These are phyloP conservation scores for Harrya chromipes DNA, from an alignment of 768 basidiomycete species.

Conservation along the genomic window DNA sequence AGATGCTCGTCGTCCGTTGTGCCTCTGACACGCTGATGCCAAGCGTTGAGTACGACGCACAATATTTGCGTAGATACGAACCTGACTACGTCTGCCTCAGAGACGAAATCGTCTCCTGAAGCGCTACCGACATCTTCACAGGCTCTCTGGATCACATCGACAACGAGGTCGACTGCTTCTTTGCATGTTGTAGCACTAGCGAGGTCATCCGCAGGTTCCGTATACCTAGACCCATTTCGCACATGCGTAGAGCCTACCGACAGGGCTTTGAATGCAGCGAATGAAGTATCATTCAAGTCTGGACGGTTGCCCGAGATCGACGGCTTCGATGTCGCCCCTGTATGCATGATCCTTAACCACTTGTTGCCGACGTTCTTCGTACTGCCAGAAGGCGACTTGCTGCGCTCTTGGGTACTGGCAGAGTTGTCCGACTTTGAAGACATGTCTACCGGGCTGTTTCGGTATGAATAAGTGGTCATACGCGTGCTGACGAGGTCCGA, in stretches of 20 bases:
- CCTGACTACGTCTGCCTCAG: constrained; percentile 77
- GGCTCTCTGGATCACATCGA: constrained; percentile 63
- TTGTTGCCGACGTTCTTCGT: constrained; percentile 8
- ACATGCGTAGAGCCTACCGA: constrained; percentile 61
- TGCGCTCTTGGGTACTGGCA: neutral
- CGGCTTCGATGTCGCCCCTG: constrained; percentile 20
- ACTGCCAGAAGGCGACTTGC: neutral
- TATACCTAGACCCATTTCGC: constrained; percentile 43
- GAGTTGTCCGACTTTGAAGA: neutral
- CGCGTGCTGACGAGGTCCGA: constrained; percentile 66
- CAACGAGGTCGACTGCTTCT: constrained; percentile 74
- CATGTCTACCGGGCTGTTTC: constrained; percentile 53
- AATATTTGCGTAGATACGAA: constrained; percentile 29
- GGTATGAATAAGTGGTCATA: constrained; percentile 80
- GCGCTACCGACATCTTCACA: constrained; percentile 60
- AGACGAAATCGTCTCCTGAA: constrained; percentile 46
- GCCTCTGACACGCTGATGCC: constrained; percentile 71
- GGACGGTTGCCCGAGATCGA: constrained; percentile 35
- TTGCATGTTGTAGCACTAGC: constrained; percentile 63
- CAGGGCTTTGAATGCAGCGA: constrained; percentile 77
- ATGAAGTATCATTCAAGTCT: constrained; percentile 41
- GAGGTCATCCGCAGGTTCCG: constrained; percentile 60
- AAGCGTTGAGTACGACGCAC: neutral
- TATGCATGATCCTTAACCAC: constrained; percentile 30
- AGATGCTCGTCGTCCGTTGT: constrained; percentile 77